A percentile compares a stretch with the other conserved stretches of the same genome.
Evolutionary conservation across 768 basidiomycete genomes (phyloP).

Genomic region (Termitomyces sp.): DNA sequence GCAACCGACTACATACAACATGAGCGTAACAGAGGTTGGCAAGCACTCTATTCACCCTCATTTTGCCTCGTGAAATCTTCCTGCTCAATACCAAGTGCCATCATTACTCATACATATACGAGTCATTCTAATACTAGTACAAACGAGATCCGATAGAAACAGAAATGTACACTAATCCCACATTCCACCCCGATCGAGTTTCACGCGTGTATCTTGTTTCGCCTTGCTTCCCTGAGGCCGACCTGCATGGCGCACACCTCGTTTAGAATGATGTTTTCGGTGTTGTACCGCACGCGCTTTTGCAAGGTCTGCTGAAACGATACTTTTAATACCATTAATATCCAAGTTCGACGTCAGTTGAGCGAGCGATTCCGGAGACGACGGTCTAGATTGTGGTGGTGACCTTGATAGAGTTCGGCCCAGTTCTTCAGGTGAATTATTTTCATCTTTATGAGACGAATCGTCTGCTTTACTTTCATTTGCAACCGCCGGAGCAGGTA

Average conservation of each 20-base stretch:
- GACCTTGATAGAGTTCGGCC: conserved; percentile 38
- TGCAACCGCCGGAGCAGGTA: too few relatives aligned
- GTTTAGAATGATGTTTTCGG: conserved; percentile 76
- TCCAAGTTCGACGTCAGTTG: conserved; percentile 36
- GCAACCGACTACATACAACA: background rate
- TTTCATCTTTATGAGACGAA: background rate
- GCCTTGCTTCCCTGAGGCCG: conserved; percentile 79
- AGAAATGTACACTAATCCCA: conserved; percentile 41
- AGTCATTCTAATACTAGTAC: background rate
- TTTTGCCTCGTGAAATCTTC: background rate
- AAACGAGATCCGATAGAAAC: background rate
- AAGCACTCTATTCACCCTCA: background rate
- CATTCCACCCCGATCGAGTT: conserved; percentile 49
- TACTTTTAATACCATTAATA: conserved; percentile 45
- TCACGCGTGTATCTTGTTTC: conserved; percentile 69
- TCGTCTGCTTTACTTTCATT: background rate
- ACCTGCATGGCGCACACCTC: conserved; percentile 54
- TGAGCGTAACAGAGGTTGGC: background rate
- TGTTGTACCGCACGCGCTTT: conserved; percentile 58
- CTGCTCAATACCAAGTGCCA: background rate
- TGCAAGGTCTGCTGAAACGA: conserved; percentile 56
- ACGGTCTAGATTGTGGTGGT: conserved; percentile 44
- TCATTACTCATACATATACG: background rate
- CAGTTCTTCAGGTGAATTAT: conserved; percentile 13
- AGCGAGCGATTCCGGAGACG: conserved; percentile 35